Evolutionary conservation across 495 filamentous ascomycete species (phyloP), one percentile per base, ranked within the genome.

Genomic region (Talaromyces adpressus): DNA sequence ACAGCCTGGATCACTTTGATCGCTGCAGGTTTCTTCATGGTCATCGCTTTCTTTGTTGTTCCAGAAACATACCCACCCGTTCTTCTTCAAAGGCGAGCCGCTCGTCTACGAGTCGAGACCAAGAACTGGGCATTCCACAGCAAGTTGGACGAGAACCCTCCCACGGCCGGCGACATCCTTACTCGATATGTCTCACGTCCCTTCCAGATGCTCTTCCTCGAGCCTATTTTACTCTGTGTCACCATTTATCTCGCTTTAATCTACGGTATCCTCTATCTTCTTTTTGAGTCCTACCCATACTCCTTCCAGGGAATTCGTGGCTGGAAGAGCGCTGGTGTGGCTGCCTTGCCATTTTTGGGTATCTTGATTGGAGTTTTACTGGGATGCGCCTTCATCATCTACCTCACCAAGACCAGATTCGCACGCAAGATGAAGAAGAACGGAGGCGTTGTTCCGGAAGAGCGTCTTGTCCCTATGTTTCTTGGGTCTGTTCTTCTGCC

Each of bases 1-100:
- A 85, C 84, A 0, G 81, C 77, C 12, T 91, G 82, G 81, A 79
- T 89, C 45, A 85, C 82, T 4, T 65, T 83, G n/a, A 87, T 91
- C 63, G 75, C 85, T 47, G 76, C 74, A 0, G 71, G 74, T 16
- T 68, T 78, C 23, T 81, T 84, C 61, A 82, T 83, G 45, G 62
- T 79, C 1, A 47, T 83, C 20, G 73, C 79, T 20, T 73, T 80
- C 14, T 68, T 87, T 39, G 72, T 83, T 56, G 75, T 86, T 14
- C 81, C 82, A 1, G 89, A 91, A 71, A 89, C 87, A 1, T 87
- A 85, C 62, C 72, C 73, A 0, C 80, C 85, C 6, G 75, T 81
- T 5, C 77, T 90, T 39, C 75, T 89, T 1, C 75, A 84, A 65
- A 67, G 71, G 53, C 79, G 79, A 41, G 89, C 89, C 1, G 78